Evolutionary conservation across 2,329 filamentous ascomycete species (phyloP), one percentile per base, ranked within the genome.

Genomic region (Penicillium griseofulvum): DNA sequence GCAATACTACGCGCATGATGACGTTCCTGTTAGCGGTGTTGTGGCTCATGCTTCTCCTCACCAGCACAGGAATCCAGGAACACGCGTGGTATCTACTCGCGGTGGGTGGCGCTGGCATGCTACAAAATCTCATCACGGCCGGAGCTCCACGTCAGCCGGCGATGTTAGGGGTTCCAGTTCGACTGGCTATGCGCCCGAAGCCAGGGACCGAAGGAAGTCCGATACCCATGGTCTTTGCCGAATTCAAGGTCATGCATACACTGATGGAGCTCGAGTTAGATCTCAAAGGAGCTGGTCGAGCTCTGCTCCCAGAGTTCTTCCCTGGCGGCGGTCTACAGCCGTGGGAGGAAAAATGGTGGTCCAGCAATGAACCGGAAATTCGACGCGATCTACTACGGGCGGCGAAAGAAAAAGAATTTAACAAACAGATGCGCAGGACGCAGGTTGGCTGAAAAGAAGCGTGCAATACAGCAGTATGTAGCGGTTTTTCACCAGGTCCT

Each of bases 11-110:
- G 16, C 44, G 44, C 19, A 26, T 24, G 31, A 22, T 47, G 14
- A 26, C 31, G 19, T 47, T 47, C 22, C 14, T 47, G 31, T 26
- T 47, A 17, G 22, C 31, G 10, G 44, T 36, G 7, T 34, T 76
- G 9, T 80, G 76, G 78, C 62, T 77, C 2, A 58, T 71, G 1
- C 66, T 80, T 3, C 68, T 79, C 1, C 74, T 79, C 24, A 72
- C 70, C 1, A 74, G 71, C 0, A 63, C 73, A 0, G 76, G 73
- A 0, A 39, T 76, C 3, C 64, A 70, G n/a, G 33, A 66, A 4
- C 56, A 77, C 36, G 68, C 72, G 1, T 80, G 76, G 76, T 77
- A 66, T 55, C 60, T 79, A 9, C 62, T 79, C 5, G 72, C 65
- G 0, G 66, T 78, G 5, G 76, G 77, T 0, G 68, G 65, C 4